Percentiles rank a stretch among this genome's conserved stretches.
These are phyloP conservation scores for Globisporangium cylindrosporum DNA, from an alignment of 352 stramenopile genomes.

Conservation along the genomic window DNA sequence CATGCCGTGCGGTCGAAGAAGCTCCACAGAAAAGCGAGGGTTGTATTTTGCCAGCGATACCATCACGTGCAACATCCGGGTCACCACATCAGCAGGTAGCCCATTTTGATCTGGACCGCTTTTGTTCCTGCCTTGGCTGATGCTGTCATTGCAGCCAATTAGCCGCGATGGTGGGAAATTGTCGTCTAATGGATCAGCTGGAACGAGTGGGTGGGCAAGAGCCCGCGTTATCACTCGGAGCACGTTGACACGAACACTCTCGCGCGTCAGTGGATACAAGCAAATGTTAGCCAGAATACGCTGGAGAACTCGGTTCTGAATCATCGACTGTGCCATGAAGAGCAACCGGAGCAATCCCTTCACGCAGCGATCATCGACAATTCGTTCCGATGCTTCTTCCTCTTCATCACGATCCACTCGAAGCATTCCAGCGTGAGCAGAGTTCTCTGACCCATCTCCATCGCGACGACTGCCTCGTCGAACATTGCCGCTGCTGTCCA, in stretches of 20 bases:
- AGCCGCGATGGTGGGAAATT: slow-evolving; percentile 58
- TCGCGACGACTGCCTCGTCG: slow-evolving; percentile 36
- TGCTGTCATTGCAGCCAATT: slow-evolving; percentile 48
- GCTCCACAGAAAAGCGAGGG: slow-evolving; percentile 85
- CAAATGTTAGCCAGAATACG: slow-evolving; percentile 77
- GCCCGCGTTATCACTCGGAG: slow-evolving; percentile 59
- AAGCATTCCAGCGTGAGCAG: slow-evolving; percentile 51
- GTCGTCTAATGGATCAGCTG: slow-evolving; percentile 31
- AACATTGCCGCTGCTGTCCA: slow-evolving; percentile 34
- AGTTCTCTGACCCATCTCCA: slow-evolving; percentile 27
- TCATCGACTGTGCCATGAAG: slow-evolving; percentile 78
- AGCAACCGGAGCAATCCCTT: slow-evolving; percentile 66
- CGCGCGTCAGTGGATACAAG: slow-evolving; percentile 69
- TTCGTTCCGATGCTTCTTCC: slow-evolving; percentile 51
- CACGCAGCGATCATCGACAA: slow-evolving; percentile 68
- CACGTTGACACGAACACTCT: slow-evolving; percentile 56
- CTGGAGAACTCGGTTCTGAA: slow-evolving; percentile 82
- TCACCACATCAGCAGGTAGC: slow-evolving; percentile 86
- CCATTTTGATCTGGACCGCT: slow-evolving; percentile 17
- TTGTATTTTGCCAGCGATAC: slow-evolving; percentile 91
- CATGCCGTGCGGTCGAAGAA: slow-evolving; percentile 75
- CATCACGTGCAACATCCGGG: slow-evolving; percentile 86
- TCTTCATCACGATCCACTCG: slow-evolving; percentile 74
- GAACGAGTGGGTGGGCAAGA: slow-evolving; percentile 39
- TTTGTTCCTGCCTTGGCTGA: slow-evolving; percentile 10